Evolutionary conservation across 495 filamentous ascomycete species (phyloP), one percentile per base, ranked within the genome.

Genomic region (Aspergillus biplanus): DNA sequence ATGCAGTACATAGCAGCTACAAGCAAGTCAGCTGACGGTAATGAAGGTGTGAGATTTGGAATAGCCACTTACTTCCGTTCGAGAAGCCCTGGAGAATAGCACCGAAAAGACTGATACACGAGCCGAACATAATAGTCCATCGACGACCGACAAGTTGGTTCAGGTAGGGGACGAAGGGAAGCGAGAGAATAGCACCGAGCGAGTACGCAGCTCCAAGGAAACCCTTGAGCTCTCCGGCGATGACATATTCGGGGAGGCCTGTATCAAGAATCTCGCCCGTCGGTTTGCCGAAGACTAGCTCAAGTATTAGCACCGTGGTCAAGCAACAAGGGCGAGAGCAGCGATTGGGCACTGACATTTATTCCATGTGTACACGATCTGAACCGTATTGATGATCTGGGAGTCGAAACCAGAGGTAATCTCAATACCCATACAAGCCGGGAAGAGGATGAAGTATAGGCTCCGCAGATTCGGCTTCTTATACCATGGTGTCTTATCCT

Each of bases 381-480:
- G 87, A 4, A 90, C 80, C 3, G 84, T 83, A 62, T 90, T 91
- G 75, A 90, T 89, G 69, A 91, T 85, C 64, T 88, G 86, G 7
- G 85, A 87, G 71, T 90, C 87, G 69, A 90, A 91, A 1, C 89
- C 88, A 31, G 86, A 88, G 1, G 87, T 91, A 76, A 89, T 86
- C 73, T 89, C 89, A 52, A 89, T 85, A 11, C 88, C 88, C 74
- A 90, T 88, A 65, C 83, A 82, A 9, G 86, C 83, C n/a, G 87
- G 85, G 65, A 89, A 84, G 59, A 91, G 73, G 64, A 87, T 61
- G 8, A 87, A 70, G 71, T 90, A 90, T 62, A 90, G 73, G 37
- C 64, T 57, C 42, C 87, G 78, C 37, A 90, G 78, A 64, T 90
- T 87, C 3, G 65, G 78, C 68, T 90, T 90, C 70, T 83, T 82